Base-by-base conservation (phyloP, 805 yeast species). In the Candida sonorensis region DNA sequence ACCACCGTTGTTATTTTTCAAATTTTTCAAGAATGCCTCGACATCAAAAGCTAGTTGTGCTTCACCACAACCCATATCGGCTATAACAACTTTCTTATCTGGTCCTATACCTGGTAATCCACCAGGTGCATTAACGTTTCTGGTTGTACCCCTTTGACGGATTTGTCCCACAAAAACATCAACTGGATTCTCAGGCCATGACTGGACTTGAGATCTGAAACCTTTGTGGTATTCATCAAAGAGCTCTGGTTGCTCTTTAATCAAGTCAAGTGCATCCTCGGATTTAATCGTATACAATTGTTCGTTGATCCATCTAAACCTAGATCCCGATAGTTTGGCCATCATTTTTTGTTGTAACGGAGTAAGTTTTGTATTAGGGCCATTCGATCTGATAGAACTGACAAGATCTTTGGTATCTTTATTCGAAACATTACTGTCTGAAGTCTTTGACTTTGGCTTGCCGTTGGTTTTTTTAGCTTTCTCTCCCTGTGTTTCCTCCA, bases 141-240 rank as follows among this genome's bases (percentile, higher is more conserved):
- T 77, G 49, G 70, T 80, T 10, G 65, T 55, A 1, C 77, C 64
- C 48, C 86, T 65, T 18, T 57, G 51, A 38, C 73, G 73, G 35
- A 92, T 68, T 48, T 81, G 84, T 8, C 73, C 64, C 2, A 85
- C 88, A 59, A 87, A 83, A 2, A 81, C 81, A 58, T 87, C 81
- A n/a, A 92, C 95, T 1, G 99, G 99, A 50, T 92, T 92, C 59
- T 90, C 96, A 3, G 99, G 98, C 99, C 99, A 92, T 14, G 86
- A 70, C 50, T 83, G 87, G 12, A 92, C 97, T 57, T 92, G 99
- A 10, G 88, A 80, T 46, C 94, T 69, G 67, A 92, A 92, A 0
- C 99, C 99, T 36, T 77, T 81, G 53, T 94, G 98, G 49, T 92
- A 92, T 52, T 90, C 97, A 44, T 85, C 92, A 55, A 88, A 92